Evolutionary conservation across 257 asterid genomes (phyloP).

Genomic region (Echium plantagineum): DNA sequence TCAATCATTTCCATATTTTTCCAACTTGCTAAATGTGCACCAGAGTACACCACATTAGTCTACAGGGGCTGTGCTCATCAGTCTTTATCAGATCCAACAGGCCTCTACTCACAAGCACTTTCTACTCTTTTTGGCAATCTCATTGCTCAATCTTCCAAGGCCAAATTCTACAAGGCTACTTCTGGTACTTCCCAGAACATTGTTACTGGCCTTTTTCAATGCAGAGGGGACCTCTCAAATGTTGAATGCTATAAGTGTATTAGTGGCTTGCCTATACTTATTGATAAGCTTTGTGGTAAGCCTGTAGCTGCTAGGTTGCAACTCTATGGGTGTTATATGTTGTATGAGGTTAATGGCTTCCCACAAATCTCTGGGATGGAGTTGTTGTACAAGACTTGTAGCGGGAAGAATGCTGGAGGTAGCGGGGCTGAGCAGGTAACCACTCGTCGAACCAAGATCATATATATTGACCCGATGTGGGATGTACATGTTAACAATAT

Average conservation of each 20-base stretch:
- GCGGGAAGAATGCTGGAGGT: slow-evolving; percentile 62
- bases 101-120: slow-evolving; percentile 78
- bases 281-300: slow-evolving; percentile 79
- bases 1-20: slow-evolving; percentile 27
- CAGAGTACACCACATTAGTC: slow-evolving; percentile 54
- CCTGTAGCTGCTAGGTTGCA: slow-evolving; percentile 83
- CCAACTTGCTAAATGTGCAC: slow-evolving; percentile 42
- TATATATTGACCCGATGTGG: too few species aligned
- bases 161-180: slow-evolving; percentile 62
- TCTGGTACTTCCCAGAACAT: slow-evolving; percentile 56
- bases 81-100: slow-evolving; percentile 74
- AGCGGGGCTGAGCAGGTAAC: slow-evolving; percentile 60
- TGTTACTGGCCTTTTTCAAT: slow-evolving; percentile 73
- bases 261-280: slow-evolving; percentile 67
- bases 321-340: slow-evolving; percentile 84
- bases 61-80: slow-evolving; percentile 94
- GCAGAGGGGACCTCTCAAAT: slow-evolving; percentile 82
- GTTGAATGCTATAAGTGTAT: slow-evolving; percentile 82
- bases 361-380: slow-evolving; percentile 88
- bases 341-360: slow-evolving; percentile 77
- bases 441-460: too few species aligned
- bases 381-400: slow-evolving; percentile 75
- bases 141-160: slow-evolving; percentile 72
- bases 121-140: slow-evolving; percentile 78
- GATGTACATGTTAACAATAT: too few species aligned